Base-by-base conservation (phyloP, 2,329 filamentous ascomycete genomes). In the Ceratocystiopsis minuta region DNA sequence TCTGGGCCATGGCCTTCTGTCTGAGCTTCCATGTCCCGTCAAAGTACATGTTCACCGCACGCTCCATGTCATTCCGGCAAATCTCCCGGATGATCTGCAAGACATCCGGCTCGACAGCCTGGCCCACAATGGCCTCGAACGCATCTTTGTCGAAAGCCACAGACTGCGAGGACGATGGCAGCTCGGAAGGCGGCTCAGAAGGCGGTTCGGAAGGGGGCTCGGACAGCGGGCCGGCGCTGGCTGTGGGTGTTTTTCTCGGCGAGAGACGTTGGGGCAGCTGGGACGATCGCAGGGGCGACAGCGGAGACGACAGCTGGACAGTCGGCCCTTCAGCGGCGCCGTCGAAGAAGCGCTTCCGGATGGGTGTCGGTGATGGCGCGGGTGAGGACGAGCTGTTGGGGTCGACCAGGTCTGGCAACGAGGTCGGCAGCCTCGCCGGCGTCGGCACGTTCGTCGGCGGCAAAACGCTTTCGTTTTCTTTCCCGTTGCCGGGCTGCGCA, bases 11-110 rank as follows among this genome's bases (percentile, higher is more conserved):
- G 34, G 9, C 4, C 16, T 41, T 42, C 16, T 39, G 31, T 37
- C 39, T 39, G 15, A 61, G 55, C 11, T 60, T 66, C 67, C 76
- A 80, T 5, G 75, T 79, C 16, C 75, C 75, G 47, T 81, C 77
- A 46, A 79, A 72, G 52, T 77, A 81, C 70, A 79, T 78, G 45
- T 78, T 78, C 43, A 79, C 68, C 7, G 76, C 76, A 46, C 66
- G 64, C 51, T 79, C 70, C 15, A 80, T 62, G 46, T 75, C 64
- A 41, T 70, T 60, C 18, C 67, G 67, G 42, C 74, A 78, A 36
- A 64, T 62, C 10, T 65, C 58, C n/a, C 63, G 63, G 16, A 81
- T 64, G 4, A 63, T 54, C 7, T 58, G 57, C 39, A 80, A 51
- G 1, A 64, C 57, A 18, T 71, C 62, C 0, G 60, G 45, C 7